A percentile compares a stretch with the other conserved stretches of the same genome.
Evolutionary conservation across 78 protist genomes (phyloP).

Genomic region (Dictyostelium citrinum): DNA sequence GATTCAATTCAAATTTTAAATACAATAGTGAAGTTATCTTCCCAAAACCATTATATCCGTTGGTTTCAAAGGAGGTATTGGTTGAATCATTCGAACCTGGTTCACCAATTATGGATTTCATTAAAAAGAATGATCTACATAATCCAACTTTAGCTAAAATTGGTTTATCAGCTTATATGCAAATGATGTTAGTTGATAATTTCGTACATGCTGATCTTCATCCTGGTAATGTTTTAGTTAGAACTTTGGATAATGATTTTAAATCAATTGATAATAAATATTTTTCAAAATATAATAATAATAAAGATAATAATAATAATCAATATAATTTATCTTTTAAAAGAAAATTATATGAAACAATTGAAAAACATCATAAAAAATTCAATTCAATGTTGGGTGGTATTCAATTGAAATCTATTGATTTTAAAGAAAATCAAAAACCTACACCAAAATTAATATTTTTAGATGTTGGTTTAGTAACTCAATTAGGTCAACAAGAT

Average conservation of each 20-base stretch:
- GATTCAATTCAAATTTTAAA: slow-evolving; percentile 32
- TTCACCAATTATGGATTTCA: slow-evolving; percentile 41
- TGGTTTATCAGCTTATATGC: slow-evolving; percentile 73
- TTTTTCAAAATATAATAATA: neutral
- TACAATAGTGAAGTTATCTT: slow-evolving; percentile 29
- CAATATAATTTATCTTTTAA: neutral
- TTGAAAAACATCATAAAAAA: neutral
- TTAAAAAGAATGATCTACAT: slow-evolving; percentile 6
- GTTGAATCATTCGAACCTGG: slow-evolving; percentile 82
- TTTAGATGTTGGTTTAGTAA: slow-evolving; percentile 79
- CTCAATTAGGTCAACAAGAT: slow-evolving; percentile 25
- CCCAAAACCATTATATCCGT: slow-evolving; percentile 51
- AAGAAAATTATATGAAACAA: neutral
- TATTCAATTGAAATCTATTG: neutral
- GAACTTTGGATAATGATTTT: neutral
- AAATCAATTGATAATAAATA: neutral
- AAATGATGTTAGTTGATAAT: slow-evolving; percentile 81
- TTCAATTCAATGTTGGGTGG: neutral
- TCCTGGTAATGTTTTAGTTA: slow-evolving; percentile 74
- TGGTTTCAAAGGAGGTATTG: slow-evolving; percentile 35
- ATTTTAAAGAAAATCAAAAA: neutral
- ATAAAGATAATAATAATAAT: no score
- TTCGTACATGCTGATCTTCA: slow-evolving; percentile 82
- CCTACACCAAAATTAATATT: slow-evolving; percentile 38
- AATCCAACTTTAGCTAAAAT: slow-evolving; percentile 62